Percentiles rank a stretch among this genome's conserved stretches.
phyloP scores from a whole-genome alignment of 768 basidiomycete genomes.

The Boletus rufocinnamomeus region DNA sequence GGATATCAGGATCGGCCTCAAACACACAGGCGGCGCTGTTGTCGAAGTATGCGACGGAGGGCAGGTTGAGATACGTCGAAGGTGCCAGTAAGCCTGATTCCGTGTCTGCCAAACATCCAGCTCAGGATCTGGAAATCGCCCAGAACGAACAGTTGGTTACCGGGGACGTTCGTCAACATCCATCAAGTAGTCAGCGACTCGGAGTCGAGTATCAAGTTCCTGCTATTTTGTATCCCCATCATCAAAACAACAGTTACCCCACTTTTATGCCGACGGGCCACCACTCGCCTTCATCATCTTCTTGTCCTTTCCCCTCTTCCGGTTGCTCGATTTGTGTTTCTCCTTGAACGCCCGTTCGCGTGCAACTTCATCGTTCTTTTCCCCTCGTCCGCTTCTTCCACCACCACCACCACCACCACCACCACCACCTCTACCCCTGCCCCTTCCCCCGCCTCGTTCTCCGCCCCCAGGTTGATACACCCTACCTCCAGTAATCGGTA shows the following conservation, averaged over 20 bases:
- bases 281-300: slow-evolving; percentile 75
- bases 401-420: slow-evolving; percentile 43
- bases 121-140: no score
- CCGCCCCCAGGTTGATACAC: slow-evolving; percentile 13
- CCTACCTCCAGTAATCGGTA: neutral
- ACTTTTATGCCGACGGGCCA: slow-evolving; percentile 33
- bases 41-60: no score
- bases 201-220: neutral
- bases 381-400: slow-evolving; percentile 39
- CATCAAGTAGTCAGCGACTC: neutral
- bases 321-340: slow-evolving; percentile 76
- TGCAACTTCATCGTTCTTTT: slow-evolving; percentile 40
- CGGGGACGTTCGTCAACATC: no score
- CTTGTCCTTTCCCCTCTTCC: slow-evolving; percentile 86
- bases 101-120: no score
- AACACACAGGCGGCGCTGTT: no score
- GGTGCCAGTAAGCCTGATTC: no score
- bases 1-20: no score
- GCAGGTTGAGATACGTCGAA: no score
- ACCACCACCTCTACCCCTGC: slow-evolving; percentile 42
- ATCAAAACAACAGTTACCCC: neutral
- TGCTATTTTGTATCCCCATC: neutral
- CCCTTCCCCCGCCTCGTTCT: slow-evolving; percentile 17
- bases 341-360: slow-evolving; percentile 73
- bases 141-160: no score